A percentile compares a stretch with the other conserved stretches of the same genome.
Conservation (phyloP, 805 yeast genomes). For the Pichia californica region DNA sequence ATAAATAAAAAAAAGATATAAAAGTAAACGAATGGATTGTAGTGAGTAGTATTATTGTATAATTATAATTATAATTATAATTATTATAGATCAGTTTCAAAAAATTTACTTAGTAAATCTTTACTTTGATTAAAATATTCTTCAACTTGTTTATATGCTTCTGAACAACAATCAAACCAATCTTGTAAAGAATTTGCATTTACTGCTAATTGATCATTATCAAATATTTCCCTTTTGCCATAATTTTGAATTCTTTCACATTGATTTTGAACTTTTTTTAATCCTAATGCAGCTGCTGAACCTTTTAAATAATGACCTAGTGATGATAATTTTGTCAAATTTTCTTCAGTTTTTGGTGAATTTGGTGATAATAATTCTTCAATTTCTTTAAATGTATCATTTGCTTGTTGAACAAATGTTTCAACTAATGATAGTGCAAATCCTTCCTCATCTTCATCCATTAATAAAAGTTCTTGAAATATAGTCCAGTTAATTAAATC, state of each 20-base stretch:
- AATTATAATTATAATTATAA: too few relatives aligned
- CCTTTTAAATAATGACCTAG: slow-evolving; percentile 94
- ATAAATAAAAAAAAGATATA: background rate
- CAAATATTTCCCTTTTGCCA: slow-evolving; percentile 45
- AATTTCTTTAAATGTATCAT: slow-evolving; percentile 69
- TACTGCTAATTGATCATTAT: slow-evolving; percentile 22
- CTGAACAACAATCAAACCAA: slow-evolving; percentile 39
- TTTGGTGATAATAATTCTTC: slow-evolving; percentile 39
- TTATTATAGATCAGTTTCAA: slow-evolving; percentile 22
- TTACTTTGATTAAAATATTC: slow-evolving; percentile 46
- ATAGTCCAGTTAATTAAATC: slow-evolving; percentile 86
- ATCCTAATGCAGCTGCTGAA: slow-evolving; percentile 89
- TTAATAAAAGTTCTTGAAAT: slow-evolving; percentile 77
- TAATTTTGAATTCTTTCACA: slow-evolving; percentile 93
- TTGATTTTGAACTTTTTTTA: slow-evolving; percentile 71
- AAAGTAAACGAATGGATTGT: background rate
- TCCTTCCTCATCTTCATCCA: slow-evolving; percentile 97
- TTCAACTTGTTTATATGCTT: slow-evolving; percentile 48
- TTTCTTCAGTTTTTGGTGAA: slow-evolving; percentile 26
- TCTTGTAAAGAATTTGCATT: slow-evolving; percentile 28
- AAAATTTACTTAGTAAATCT: slow-evolving; percentile 45
- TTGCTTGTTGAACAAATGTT: slow-evolving; percentile 87
- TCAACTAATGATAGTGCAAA: slow-evolving; percentile 72
- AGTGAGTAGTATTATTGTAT: background rate
- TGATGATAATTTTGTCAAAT: slow-evolving; percentile 56